Percentiles rank a stretch among this genome's conserved stretches.
Evolutionary conservation across 192 early-diverging fungal species (phyloP).

Genomic region (Dissophora ornata): DNA sequence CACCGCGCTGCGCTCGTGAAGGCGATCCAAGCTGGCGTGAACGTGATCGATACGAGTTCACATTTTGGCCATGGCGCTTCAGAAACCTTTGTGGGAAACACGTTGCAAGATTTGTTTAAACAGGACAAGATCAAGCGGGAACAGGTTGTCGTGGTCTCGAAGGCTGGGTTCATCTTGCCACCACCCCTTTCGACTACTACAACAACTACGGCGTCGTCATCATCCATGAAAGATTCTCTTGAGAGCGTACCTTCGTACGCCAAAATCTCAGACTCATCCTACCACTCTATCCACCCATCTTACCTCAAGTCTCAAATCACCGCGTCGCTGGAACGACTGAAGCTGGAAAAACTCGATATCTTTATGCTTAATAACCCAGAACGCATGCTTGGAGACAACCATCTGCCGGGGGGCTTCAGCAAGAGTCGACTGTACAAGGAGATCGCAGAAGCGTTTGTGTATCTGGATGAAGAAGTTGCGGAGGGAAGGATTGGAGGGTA

Average conservation of each 20-base stretch:
- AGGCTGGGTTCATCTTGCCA: constrained; percentile 61
- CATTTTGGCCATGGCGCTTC: constrained; percentile 77
- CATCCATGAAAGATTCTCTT: neutral
- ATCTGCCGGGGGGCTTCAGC: constrained; percentile 10
- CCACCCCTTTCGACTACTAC: neutral
- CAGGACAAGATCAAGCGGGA: constrained; percentile 56
- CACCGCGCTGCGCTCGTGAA: constrained; percentile 62
- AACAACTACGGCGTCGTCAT: neutral
- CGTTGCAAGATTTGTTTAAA: constrained; percentile 47
- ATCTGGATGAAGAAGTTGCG: constrained; percentile 72
- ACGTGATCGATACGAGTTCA: constrained; percentile 78
- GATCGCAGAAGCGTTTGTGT: constrained; percentile 65
- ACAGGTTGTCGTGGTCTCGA: constrained; percentile 59
- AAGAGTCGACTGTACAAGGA: constrained; percentile 65
- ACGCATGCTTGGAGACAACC: constrained; percentile 67
- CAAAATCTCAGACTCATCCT: constrained; percentile 59
- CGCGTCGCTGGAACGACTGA: constrained; percentile 63
- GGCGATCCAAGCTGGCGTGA: constrained; percentile 72
- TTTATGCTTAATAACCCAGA: constrained; percentile 86
- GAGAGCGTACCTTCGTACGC: constrained; percentile 48
- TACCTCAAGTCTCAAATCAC: constrained; percentile 69
- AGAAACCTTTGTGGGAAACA: constrained; percentile 68
- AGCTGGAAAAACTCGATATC: constrained; percentile 69
- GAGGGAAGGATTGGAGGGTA: constrained; percentile 70
- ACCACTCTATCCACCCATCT: constrained; percentile 71